Base-by-base conservation (phyloP, 768 basidiomycete genomes). In the Mycena chlorophos region DNA sequence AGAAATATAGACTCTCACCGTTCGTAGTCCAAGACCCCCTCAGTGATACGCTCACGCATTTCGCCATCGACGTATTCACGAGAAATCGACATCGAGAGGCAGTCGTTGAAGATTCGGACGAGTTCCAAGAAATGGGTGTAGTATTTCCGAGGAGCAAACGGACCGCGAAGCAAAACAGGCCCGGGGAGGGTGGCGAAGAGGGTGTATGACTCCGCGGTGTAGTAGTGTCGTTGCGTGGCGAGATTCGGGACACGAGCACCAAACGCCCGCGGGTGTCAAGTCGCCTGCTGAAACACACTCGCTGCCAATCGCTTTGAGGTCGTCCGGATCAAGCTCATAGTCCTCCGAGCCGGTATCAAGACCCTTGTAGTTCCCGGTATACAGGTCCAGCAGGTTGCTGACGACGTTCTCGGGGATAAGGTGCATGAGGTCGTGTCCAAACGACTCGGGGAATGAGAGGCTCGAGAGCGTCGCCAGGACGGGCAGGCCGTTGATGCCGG, bases 201-300 rank as follows among this genome's bases (percentile, higher is more conserved):
- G 5, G 29, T 50, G 49, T 50, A 50, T 17, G 49, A 50, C 29
- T 50, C 49, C 5, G 29, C 49, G 12, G 49, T 50, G 49, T 29
- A 53, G 42, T 53, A 53, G 30, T 53, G 52, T 4, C 14, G 40
- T 34, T 46, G 52, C 17, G 52, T 53, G 8, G 28, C 52, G 5
- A 53, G 3, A 31, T 53, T 53, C 8, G 46, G 53, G 10, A 54
- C 53, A 16, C 53, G 53, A 2, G 53, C 53, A 37, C 53, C 53
- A 22, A 54, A 53, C n/a, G n/a, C n/a, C n/a, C n/a, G n/a, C n/a
- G n/a, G n/a, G n/a, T n/a, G n/a, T n/a, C n/a, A n/a, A n/a, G n/a
- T n/a, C n/a, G n/a, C n/a, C n/a, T n/a, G n/a, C n/a, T n/a, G n/a
- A n/a, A n/a, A n/a, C n/a, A n/a, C n/a, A n/a, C n/a, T n/a, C n/a